Evolutionary conservation across 2,329 filamentous ascomycete species (phyloP).

Genomic region (Pezicula rhizophila): DNA sequence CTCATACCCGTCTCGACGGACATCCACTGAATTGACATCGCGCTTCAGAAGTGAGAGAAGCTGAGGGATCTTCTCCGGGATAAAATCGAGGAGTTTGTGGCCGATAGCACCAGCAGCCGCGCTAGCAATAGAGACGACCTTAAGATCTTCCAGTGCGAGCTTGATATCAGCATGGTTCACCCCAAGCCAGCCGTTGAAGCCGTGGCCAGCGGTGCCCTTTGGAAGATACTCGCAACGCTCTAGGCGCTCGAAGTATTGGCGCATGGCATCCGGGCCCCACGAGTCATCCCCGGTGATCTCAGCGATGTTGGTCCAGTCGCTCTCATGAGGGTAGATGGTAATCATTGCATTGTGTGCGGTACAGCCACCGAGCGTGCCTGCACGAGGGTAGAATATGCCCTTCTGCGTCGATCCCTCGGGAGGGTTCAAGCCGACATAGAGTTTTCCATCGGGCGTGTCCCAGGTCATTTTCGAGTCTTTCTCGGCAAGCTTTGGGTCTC

Average conservation of each 20-base stretch:
- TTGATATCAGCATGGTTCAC: conserved; percentile 2
- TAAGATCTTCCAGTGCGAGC: conserved; percentile 11
- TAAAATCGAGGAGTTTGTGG: conserved; percentile 3
- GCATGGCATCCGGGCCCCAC: conserved; percentile 37
- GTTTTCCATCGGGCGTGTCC: conserved; percentile 8
- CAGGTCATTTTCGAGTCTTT: conserved; percentile 39
- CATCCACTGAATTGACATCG: conserved; percentile 19
- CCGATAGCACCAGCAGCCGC: conserved; percentile 13
- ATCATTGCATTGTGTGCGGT: conserved; percentile 31
- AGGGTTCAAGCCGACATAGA: conserved; percentile 22
- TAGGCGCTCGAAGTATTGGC: conserved; percentile 33
- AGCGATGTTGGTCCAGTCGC: conserved; percentile 36
- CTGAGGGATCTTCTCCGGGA: conserved; percentile 4
- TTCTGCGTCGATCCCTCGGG: conserved; percentile 27
- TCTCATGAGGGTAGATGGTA: conserved; percentile 32
- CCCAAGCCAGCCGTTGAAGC: conserved; percentile 34
- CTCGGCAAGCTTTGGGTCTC: conserved; percentile 35
- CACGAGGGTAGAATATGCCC: conserved; percentile 33
- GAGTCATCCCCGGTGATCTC: conserved; percentile 36
- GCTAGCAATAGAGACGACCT: conserved; percentile 14
- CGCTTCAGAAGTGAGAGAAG: conserved; percentile 6
- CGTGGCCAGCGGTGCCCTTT: conserved; percentile 32
- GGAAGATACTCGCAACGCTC: conserved; percentile 38
- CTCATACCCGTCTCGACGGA: conserved; percentile 11
- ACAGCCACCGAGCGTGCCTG: conserved; percentile 32